Evolutionary conservation across 345 rosid species (phyloP), one percentile per base, ranked within the genome.

Genomic region (Alliaria petiolata): DNA sequence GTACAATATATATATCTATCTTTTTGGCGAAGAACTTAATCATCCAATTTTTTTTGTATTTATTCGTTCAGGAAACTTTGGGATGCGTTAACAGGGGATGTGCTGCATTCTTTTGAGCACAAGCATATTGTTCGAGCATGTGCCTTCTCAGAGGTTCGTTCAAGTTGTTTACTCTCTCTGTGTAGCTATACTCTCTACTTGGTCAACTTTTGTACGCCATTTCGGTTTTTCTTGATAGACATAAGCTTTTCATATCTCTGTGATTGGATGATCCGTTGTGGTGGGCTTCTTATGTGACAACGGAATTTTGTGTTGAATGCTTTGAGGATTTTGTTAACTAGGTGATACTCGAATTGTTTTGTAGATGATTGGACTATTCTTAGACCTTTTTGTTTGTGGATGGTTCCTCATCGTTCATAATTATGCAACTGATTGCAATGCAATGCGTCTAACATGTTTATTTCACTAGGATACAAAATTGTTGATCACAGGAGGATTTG

Each of bases 71-170:
- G 91, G 81, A 92, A 90, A 84, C 59, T 92, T 28, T 90, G 96
- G 95, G 93, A 92, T 82, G 98, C 98, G 17, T 83, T 90, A 80
- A 85, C 95, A 1, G 95, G 98, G 12, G 95, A 87, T 78, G 91
- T 76, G 53, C 77, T 89, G 75, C 96, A 92, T 73, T 92, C 92
- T 33, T 92, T 92, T 79, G 96, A 92, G 47, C 98, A 92, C 81
- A 90, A 88, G 81, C 95, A 92, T 79, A 90, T 92, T 55, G 95
- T 92, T 70, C 82, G 96, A 58, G 91, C 98, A 5, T 90, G 95
- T 46, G 85, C 93, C 54, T 90, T 92, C 81, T 92, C 98, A 3
- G 93, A 88, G 86, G 96, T 89, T 58, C 1, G 72, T 43, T 65
- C 19, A 8, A 42, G 17, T 25, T 53, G 9, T n/a, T 14, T 36